phyloP scores from a whole-genome alignment of 345 rosid species.

The Aquilaria sinensis region DNA sequence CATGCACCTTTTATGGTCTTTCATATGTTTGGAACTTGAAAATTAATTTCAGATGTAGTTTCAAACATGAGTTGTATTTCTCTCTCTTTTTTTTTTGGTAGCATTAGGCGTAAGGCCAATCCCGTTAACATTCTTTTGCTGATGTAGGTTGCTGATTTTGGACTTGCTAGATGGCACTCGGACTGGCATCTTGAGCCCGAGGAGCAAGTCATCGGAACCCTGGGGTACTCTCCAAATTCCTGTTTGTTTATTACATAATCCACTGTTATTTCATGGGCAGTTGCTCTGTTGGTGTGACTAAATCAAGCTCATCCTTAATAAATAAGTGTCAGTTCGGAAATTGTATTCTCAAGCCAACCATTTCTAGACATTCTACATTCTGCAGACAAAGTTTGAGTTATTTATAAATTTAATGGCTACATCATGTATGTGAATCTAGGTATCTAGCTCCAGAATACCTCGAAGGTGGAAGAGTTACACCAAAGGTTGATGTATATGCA shows the following conservation, averaged over 20 bases:
- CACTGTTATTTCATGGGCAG: neutral
- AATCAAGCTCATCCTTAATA: slow-evolving; percentile 1
- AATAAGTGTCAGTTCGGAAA: neutral
- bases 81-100: too few species aligned
- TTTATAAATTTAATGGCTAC: slow-evolving; percentile 1
- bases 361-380: too few species aligned
- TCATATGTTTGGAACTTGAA: too few species aligned
- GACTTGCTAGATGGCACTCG: slow-evolving; percentile 61
- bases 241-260: neutral
- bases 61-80: too few species aligned
- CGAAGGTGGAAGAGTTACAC: slow-evolving; percentile 39
- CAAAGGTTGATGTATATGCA: slow-evolving; percentile 56
- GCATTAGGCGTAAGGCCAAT: too few species aligned
- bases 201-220: slow-evolving; percentile 40
- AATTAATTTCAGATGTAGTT: too few species aligned
- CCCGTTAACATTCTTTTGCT: neutral
- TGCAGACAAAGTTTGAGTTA: too few species aligned
- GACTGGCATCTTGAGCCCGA: slow-evolving; percentile 34
- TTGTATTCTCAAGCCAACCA: neutral
- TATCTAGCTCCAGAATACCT: slow-evolving; percentile 61
- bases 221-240: slow-evolving; percentile 34
- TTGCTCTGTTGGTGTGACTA: neutral
- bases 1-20: too few species aligned
- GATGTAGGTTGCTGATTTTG: slow-evolving; percentile 64
- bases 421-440: slow-evolving; percentile 28